phyloP scores from a whole-genome alignment of 129 eudicot species.

The Sambucus nigra region DNA sequence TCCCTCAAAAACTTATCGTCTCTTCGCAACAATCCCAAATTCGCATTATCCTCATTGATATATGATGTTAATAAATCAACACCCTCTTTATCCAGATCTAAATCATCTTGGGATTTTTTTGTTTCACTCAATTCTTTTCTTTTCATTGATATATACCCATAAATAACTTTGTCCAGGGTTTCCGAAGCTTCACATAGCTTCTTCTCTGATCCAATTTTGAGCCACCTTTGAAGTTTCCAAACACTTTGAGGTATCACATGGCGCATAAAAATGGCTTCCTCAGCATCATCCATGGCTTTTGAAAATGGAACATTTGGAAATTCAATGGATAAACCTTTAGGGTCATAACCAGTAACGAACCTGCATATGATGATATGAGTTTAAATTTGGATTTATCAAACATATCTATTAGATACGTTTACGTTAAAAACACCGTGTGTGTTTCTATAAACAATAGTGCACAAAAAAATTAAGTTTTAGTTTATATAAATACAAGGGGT shows the following conservation, averaged over 20 bases:
- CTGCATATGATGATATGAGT: no score
- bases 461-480: no score
- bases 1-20: constrained; percentile 69
- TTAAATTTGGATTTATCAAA: no score
- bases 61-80: constrained; percentile 53
- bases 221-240: constrained; percentile 52
- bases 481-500: no score
- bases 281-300: constrained; percentile 58
- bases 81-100: constrained; percentile 14
- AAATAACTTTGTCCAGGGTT: constrained; percentile 31
- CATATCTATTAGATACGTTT: no score
- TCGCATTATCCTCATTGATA: constrained; percentile 25
- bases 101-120: no score
- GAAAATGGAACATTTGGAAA: constrained; percentile 59
- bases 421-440: no score
- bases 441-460: no score
- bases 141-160: constrained; percentile 26
- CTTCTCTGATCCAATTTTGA: constrained; percentile 47
- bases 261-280: constrained; percentile 51
- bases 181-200: constrained; percentile 33
- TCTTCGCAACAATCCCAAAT: constrained; percentile 10
- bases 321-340: constrained; percentile 43
- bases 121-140: constrained; percentile 21
- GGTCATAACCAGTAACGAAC: constrained; percentile 60
- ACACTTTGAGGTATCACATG: constrained; percentile 40